Evolutionary conservation across 2,329 filamentous ascomycete species (phyloP), one percentile per base, ranked within the genome.

Genomic region (Fusarium udum): DNA sequence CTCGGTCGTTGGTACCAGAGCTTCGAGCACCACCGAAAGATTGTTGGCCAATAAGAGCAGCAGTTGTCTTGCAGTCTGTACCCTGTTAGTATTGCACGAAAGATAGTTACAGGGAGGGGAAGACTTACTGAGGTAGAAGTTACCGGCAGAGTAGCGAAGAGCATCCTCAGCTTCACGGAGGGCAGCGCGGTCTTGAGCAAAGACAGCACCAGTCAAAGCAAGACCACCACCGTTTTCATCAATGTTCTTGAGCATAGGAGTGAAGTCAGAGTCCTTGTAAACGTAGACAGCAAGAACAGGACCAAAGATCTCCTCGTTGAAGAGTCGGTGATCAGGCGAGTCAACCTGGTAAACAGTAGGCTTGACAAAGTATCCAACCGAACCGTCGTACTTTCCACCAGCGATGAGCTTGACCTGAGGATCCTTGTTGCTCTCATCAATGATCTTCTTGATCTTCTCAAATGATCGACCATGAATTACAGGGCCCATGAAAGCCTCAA

Each of bases 391-490:
- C 74, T 87, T 91, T 67, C 94, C 94, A 51, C 94, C 95, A 3
- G 87, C 88, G 7, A 97, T 81, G 2, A 95, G 86, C 80, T 92
- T 87, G 13, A 97, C 88, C 69, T 92, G 89, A 3, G 85, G 81
- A 80, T 97, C 94, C 22, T 87, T 87, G 83, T 94, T 94, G n/a
- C 93, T 92, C 34, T 89, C 90, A 64, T 96, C 92, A 69, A 97
- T 97, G 55, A 92, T 92, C 26, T 87, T 86, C 4, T 89, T 87
- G 6, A 97, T 88, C 83, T 95, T 95, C 81, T 94, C 90, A 86
- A 97, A 97, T 15, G 92, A 92, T 7, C 86, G 88, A 61, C 91
- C 87, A 84, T 97, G 93, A 80, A 97, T 97, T 51, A 97, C 94
- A 24, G 94, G 94, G 5, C 94, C 94, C 78, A 95, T 91, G 85